Evolutionary conservation across 2,329 filamentous ascomycete species (phyloP), one percentile per base, ranked within the genome.

Genomic region (Chaetomium globosum): DNA sequence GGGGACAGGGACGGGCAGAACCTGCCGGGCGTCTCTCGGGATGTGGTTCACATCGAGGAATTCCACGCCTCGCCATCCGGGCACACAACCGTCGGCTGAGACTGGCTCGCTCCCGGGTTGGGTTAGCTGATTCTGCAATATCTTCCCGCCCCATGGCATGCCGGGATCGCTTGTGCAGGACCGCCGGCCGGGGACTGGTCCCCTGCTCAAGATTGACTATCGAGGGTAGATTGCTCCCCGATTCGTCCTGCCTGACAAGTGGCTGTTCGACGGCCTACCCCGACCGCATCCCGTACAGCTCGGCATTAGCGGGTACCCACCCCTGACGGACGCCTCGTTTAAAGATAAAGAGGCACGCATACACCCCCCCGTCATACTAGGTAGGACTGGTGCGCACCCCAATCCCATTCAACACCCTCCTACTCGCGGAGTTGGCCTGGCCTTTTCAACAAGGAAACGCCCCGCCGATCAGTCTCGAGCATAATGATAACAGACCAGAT

Each of bases 401-500:
- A 21, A 49, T 10, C 31, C 55, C 48, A 36, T 68, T 67, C 64
- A 67, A 70, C 68, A 67, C 59, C 49, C 51, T 39, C 21, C 51
- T 28, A 21, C 56, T 56, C 51, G 48, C 48, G 61, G 61, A 43
- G 55, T 31, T 33, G 55, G 53, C 48, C 61, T 33, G 48, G 36
- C 66, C 64, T 68, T 64, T 64, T 70, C 68, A 69, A 70, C 69
- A 66, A 65, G 63, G 63, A 65, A 53, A 43, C 6, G 53, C 49
- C 53, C 3, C n/a, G 43, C 54, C 52, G 26, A 30, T 66, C 59
- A 26, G 70, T 71, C 67, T 67, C 12, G 26, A 28, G 19, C 59
- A 59, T 23, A 4, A 74, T 74, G 64, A 70, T 79, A 52, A 75
- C 73, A 39, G 76, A 77, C 61, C 69, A 74, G 21, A 59, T 81